Conservation (phyloP, 176 grass and related monocot species). For the Paspalum vaginatum region DNA sequence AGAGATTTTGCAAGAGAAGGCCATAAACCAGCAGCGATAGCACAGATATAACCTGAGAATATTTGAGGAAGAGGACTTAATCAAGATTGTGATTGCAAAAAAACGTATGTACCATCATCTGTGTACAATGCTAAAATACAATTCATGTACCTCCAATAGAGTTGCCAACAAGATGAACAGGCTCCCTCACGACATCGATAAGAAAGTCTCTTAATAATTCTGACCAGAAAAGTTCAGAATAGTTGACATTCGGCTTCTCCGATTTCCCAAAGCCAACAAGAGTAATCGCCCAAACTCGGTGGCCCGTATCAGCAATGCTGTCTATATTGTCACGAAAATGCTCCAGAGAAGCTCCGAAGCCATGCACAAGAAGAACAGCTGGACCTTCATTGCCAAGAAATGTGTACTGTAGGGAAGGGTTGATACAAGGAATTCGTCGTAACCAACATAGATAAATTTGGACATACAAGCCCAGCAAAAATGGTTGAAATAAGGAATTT, state of each 20-base stretch:
- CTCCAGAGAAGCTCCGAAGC: conserved; percentile 93
- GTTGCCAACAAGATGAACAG: conserved; percentile 92
- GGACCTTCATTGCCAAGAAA: conserved; percentile 67
- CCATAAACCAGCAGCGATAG: conserved; percentile 75
- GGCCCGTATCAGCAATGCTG: conserved; percentile 63
- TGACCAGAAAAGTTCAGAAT: conserved; percentile 90
- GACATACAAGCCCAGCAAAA: conserved; percentile 16
- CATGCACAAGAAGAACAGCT: conserved; percentile 88
- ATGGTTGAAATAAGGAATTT: conserved; percentile 38
- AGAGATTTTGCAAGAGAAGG: conserved; percentile 83
- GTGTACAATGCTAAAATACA: conserved; percentile 25
- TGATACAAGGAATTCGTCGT: conserved; percentile 34
- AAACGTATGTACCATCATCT: background rate
- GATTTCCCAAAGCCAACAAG: conserved; percentile 93
- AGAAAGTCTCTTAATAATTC: conserved; percentile 87
- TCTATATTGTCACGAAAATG: conserved; percentile 91
- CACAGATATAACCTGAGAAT: conserved; percentile 79
- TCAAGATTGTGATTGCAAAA: conserved; percentile 17
- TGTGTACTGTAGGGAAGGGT: conserved; percentile 64
- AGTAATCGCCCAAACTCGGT: conserved; percentile 85
- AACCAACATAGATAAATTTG: conserved; percentile 22
- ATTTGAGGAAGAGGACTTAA: conserved; percentile 18
- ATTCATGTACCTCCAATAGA: conserved; percentile 82
- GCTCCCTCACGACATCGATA: conserved; percentile 73
- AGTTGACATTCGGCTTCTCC: conserved; percentile 82